phyloP scores from a whole-genome alignment of 2,329 filamentous ascomycete genomes.

The Verticillium tricorpus region DNA sequence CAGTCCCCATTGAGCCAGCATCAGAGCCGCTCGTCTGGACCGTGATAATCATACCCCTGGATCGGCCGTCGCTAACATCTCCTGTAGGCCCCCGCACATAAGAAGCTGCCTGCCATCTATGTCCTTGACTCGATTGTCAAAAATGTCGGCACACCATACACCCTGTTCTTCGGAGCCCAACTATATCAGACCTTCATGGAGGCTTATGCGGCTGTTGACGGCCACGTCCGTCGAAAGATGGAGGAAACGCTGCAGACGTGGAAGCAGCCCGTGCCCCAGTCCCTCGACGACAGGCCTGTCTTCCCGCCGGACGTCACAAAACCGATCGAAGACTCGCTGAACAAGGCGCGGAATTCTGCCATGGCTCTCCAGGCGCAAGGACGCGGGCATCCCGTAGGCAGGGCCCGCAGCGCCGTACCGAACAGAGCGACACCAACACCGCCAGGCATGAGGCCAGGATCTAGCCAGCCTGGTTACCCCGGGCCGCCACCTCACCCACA shows the following conservation, averaged over 20 bases:
- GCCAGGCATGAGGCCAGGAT: constrained; percentile 42
- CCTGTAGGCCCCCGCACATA: constrained; percentile 72
- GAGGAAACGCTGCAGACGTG: constrained; percentile 97
- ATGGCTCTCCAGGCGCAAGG: constrained; percentile 45
- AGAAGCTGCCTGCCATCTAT: constrained; percentile 93
- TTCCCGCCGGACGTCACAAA: constrained; percentile 83
- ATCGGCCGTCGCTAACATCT: constrained; percentile 29
- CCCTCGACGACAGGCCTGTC: constrained; percentile 86
- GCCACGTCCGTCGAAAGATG: constrained; percentile 79
- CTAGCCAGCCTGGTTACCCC: constrained; percentile 26
- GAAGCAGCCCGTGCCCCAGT: constrained; percentile 95
- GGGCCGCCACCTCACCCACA: constrained; percentile 31
- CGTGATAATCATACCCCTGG: background rate
- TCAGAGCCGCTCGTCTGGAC: background rate
- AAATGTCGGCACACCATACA: constrained; percentile 97
- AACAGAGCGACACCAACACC: constrained; percentile 74
- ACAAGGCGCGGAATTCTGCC: constrained; percentile 67
- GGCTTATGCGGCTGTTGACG: constrained; percentile 85
- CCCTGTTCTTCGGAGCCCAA: constrained; percentile 86
- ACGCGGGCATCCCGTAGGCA: constrained; percentile 3
- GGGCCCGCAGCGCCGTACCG: constrained; percentile 33
- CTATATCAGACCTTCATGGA: constrained; percentile 96
- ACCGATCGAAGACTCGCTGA: constrained; percentile 89
- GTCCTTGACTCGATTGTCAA: constrained; percentile 98
- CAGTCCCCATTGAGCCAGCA: background rate